Percentiles rank a stretch among this genome's conserved stretches.
phyloP scores from a whole-genome alignment of 78 protist species.

The Dictyostelium intermedium region DNA sequence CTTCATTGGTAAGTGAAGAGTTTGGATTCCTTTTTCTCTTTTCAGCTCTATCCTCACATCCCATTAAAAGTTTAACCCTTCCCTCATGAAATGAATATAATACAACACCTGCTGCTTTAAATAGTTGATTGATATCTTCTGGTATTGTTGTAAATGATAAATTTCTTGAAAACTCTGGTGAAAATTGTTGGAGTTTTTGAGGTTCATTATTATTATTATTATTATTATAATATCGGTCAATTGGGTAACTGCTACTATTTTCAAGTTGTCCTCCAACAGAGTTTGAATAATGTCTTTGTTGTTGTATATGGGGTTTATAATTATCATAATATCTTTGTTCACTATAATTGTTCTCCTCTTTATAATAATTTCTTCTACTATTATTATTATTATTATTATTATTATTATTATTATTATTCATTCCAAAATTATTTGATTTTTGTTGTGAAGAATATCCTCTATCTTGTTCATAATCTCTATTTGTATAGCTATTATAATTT shows the following conservation, averaged over 20 bases:
- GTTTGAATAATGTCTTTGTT: background rate
- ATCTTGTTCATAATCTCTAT: background rate
- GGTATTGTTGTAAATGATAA: background rate
- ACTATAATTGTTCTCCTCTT: too few species aligned
- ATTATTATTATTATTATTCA: background rate
- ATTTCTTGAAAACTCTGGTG: background rate
- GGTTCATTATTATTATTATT: background rate
- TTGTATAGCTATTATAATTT: background rate
- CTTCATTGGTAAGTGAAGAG: background rate
- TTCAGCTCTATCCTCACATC: conserved; percentile 36
- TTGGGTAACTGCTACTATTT: background rate
- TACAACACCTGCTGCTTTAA: conserved; percentile 47
- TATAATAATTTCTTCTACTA: too few species aligned
- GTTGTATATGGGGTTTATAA: too few species aligned
- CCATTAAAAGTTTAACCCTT: conserved; percentile 20
- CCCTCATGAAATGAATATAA: background rate
- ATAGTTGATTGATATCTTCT: background rate
- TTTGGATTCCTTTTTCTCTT: background rate
- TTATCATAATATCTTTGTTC: background rate
- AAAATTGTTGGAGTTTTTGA: background rate
- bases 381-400: background rate
- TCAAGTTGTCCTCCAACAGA: background rate
- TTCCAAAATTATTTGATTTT: background rate
- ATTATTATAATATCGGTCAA: background rate
- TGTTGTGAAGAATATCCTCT: background rate